A percentile compares a stretch with the other conserved stretches of the same genome.
Conservation (phyloP, 1,284 basidiomycete species). For the Boletus austroedulis region DNA sequence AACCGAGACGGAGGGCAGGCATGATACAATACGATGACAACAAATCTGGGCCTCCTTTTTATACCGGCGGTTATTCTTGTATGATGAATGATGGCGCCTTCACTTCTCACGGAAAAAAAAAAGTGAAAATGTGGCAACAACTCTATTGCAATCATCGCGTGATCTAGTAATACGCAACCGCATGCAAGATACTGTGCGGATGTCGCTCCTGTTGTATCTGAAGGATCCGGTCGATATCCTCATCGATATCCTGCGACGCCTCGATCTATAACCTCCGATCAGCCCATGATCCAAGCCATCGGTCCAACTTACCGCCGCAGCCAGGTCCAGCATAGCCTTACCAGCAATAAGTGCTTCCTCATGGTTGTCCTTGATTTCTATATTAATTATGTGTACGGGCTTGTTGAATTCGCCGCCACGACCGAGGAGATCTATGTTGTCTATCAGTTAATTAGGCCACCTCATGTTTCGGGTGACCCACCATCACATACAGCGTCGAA, state of each 20-base stretch:
- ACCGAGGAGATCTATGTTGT: slow-evolving; percentile 71
- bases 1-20: slow-evolving; percentile 67
- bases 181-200: slow-evolving; percentile 90
- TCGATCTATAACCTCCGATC: slow-evolving; percentile 67
- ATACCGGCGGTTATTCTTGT: slow-evolving; percentile 14
- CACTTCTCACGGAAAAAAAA: slow-evolving; percentile 40
- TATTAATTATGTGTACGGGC: slow-evolving; percentile 94
- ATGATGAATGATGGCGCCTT: slow-evolving; percentile 45
- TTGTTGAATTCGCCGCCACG: slow-evolving; percentile 92
- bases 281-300: slow-evolving; percentile 12
- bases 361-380: slow-evolving; percentile 99
- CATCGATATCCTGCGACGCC: slow-evolving; percentile 80
- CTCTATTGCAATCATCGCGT: slow-evolving; percentile 28
- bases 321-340: slow-evolving; percentile 93
- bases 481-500: slow-evolving; percentile 99
- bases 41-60: slow-evolving; percentile 15
- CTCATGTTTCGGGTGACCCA: slow-evolving; percentile 39
- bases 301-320: slow-evolving; percentile 66
- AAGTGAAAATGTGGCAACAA: not conserved
- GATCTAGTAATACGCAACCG: slow-evolving; percentile 80
- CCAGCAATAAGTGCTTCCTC: slow-evolving; percentile 97
- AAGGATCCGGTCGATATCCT: slow-evolving; percentile 86
- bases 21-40: slow-evolving; percentile 23
- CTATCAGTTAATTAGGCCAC: slow-evolving; percentile 14
- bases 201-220: slow-evolving; percentile 83